These are phyloP conservation scores for Salix caprea DNA, from an alignment of 345 rosid genomes.

Conservation along the genomic window DNA sequence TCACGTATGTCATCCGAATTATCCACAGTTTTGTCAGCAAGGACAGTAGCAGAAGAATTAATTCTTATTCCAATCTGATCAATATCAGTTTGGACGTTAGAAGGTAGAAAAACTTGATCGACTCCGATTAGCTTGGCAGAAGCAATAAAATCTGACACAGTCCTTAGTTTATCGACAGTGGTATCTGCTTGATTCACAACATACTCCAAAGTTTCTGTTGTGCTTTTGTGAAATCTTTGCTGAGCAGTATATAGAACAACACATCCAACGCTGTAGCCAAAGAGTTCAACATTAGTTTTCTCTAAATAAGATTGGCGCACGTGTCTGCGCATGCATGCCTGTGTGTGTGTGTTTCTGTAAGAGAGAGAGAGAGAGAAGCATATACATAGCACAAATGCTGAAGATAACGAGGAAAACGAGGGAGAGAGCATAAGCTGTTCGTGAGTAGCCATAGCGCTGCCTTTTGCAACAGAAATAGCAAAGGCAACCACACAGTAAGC, in stretches of 20 bases:
- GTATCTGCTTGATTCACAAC: constrained; percentile 69
- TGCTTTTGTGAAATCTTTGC: constrained; percentile 59
- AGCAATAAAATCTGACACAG: constrained; percentile 61
- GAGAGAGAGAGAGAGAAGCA: background rate
- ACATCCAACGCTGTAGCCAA: constrained; percentile 69
- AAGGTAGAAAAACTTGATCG: constrained; percentile 65
- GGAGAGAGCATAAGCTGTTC: constrained; percentile 56
- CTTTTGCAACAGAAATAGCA: constrained; percentile 46
- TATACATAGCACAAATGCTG: constrained; percentile 64
- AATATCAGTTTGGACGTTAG: constrained; percentile 78
- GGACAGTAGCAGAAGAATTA: constrained; percentile 45
- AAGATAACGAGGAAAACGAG: constrained; percentile 63
- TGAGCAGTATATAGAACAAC: constrained; percentile 72
- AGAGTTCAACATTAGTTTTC: constrained; percentile 9
- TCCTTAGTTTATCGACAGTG: constrained; percentile 51
- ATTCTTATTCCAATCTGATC: constrained; percentile 65
- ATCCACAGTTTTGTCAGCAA: constrained; percentile 48
- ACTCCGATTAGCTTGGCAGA: constrained; percentile 68
- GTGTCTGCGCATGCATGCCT: too few relatives aligned
- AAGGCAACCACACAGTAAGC: constrained; percentile 44
- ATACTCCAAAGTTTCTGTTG: constrained; percentile 61
- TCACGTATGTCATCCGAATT: constrained; percentile 57
- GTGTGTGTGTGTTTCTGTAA: too few relatives aligned
- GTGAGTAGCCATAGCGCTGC: constrained; percentile 56
- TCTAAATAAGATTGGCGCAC: too few relatives aligned